Conservation (phyloP, 2,329 filamentous ascomycete genomes). For the Plectosphaerella plurivora region DNA sequence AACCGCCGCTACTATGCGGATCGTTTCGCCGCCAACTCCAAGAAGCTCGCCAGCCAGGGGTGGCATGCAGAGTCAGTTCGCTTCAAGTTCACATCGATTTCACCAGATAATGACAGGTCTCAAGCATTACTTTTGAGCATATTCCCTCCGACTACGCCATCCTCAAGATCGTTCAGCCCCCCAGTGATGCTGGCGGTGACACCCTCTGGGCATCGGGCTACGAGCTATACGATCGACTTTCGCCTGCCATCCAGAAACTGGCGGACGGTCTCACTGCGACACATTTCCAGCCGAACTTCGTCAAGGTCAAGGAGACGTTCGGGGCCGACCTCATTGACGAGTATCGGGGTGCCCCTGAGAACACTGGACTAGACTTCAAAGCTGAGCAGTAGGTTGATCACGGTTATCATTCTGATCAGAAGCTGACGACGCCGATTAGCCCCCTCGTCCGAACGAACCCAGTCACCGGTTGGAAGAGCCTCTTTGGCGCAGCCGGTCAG, state of each 20-base stretch:
- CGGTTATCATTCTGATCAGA: background rate
- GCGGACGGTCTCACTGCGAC: conserved; percentile 40
- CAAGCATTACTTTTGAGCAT: conserved; percentile 38
- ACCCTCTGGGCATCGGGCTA: conserved; percentile 37
- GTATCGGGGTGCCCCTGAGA: conserved; percentile 2
- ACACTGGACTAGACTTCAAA: conserved; percentile 1
- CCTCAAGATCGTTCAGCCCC: conserved; percentile 35
- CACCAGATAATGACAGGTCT: background rate
- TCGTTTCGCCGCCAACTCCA: conserved; percentile 19
- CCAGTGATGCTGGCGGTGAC: conserved; percentile 36
- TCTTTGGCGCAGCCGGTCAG: conserved; percentile 48
- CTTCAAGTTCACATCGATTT: too few species aligned
- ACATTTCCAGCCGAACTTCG: conserved; percentile 25
- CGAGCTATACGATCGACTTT: conserved; percentile 45
- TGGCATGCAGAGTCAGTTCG: conserved; percentile 39
- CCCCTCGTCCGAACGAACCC: conserved; percentile 54
- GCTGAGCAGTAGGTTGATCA: background rate
- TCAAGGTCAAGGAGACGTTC: conserved; percentile 25
- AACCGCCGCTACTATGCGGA: conserved; percentile 31
- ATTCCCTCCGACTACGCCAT: conserved; percentile 42
- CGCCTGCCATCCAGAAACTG: conserved; percentile 38
- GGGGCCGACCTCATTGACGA: conserved; percentile 26
- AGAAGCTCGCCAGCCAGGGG: conserved; percentile 25
- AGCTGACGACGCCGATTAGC: background rate
- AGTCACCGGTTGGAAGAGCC: conserved; percentile 52